phyloP scores from a whole-genome alignment of 2,329 filamentous ascomycete species.

The Arthrobotrys pseudoclavata region DNA sequence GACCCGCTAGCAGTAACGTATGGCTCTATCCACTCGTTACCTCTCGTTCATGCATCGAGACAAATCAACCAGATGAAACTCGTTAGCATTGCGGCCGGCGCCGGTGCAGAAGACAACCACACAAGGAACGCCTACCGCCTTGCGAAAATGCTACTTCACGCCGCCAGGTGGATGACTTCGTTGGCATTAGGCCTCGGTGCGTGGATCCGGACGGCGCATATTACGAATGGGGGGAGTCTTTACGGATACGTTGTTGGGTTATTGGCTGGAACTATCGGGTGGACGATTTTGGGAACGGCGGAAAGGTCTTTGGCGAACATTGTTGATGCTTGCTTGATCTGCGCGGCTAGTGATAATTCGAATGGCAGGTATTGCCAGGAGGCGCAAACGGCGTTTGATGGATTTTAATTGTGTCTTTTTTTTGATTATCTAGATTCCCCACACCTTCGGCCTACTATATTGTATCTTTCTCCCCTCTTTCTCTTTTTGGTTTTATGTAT shows the following conservation, averaged over 20 bases:
- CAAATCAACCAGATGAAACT: conserved; percentile 86
- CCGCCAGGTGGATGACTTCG: conserved; percentile 91
- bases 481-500: conserved; percentile 1
- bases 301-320: conserved; percentile 89
- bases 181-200: conserved; percentile 90
- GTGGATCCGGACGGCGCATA: conserved; percentile 94
- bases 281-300: conserved; percentile 90
- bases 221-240: conserved; percentile 82
- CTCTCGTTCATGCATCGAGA: conserved; percentile 81
- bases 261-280: conserved; percentile 93
- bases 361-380: conserved; percentile 76
- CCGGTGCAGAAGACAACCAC: conserved; percentile 64
- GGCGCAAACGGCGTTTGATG: conserved; percentile 65
- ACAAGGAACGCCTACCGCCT: conserved; percentile 79
- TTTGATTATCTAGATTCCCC: conserved; percentile 7
- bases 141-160: conserved; percentile 90
- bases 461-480: conserved; percentile 4
- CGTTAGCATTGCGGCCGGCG: conserved; percentile 71
- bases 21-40: conserved; percentile 90
- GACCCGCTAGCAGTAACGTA: conserved; percentile 94
- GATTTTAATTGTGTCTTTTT: conserved; percentile 35
- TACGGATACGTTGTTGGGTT: conserved; percentile 96
- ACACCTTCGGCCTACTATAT: not conserved
- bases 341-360: conserved; percentile 90
- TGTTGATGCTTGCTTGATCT: conserved; percentile 88